These are phyloP conservation scores for Vitellaria paradoxa DNA, from an alignment of 179 eudicot genomes.

Conservation along the genomic window DNA sequence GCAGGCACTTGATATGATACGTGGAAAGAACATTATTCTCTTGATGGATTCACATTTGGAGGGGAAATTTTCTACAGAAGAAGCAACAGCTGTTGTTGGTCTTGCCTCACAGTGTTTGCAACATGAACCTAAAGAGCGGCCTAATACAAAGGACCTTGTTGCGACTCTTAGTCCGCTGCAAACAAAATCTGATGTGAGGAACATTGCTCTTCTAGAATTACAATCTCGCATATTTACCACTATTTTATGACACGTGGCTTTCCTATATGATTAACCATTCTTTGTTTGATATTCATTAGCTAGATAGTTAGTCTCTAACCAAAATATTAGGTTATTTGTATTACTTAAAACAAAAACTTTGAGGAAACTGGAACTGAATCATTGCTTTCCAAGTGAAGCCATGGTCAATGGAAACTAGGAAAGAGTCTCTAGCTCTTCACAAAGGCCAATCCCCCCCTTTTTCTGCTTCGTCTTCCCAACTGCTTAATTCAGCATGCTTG, in stretches of 20 bases:
- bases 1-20: conserved; percentile 75
- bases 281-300: not conserved
- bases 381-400: not conserved
- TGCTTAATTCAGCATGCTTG: no score
- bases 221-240: not conserved
- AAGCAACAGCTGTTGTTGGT: conserved; percentile 49
- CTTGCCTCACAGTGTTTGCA: conserved; percentile 61
- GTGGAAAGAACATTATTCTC: conserved; percentile 51
- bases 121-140: conserved; percentile 65
- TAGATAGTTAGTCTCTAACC: not conserved
- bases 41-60: conserved; percentile 75
- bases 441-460: no score
- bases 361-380: not conserved
- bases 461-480: no score
- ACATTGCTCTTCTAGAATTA: conserved; percentile 1
- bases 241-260: not conserved
- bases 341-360: not conserved
- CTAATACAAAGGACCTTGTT: conserved; percentile 42
- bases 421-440: no score
- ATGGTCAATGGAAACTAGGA: not conserved
- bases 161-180: conserved; percentile 48
- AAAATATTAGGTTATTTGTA: not conserved
- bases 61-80: conserved; percentile 66
- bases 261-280: not conserved
- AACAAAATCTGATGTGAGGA: conserved; percentile 48